Percentiles rank a stretch among this genome's conserved stretches.
phyloP scores from a whole-genome alignment of 148 eudicot species.

The Chenopodium berlandieri region DNA sequence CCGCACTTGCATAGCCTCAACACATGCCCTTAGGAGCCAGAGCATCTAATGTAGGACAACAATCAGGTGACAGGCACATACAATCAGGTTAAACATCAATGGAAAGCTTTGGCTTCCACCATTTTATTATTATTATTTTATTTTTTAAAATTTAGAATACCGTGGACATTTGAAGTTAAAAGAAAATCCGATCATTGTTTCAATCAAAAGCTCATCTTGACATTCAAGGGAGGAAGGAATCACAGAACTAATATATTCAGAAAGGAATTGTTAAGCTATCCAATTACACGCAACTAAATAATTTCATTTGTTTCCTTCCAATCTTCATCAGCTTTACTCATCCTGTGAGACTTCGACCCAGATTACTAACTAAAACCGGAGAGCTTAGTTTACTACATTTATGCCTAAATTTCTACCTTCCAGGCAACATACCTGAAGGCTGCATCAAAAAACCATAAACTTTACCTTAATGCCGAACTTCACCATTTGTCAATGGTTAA shows the following conservation, averaged over 20 bases:
- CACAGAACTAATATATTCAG: slow-evolving; percentile 3
- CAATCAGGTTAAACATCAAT: too few species aligned
- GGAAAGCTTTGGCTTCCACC: too few species aligned
- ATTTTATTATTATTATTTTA: too few species aligned
- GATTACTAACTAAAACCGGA: neutral
- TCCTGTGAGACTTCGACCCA: neutral
- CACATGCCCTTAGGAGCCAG: too few species aligned
- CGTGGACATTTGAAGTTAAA: too few species aligned
- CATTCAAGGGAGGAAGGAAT: neutral
- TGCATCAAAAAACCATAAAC: neutral
- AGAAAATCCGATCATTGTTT: neutral
- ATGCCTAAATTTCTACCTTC: neutral
- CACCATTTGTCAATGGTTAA: neutral
- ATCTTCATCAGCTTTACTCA: neutral
- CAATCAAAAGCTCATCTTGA: neutral
- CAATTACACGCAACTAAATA: neutral
- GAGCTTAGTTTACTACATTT: neutral
- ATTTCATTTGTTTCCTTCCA: neutral
- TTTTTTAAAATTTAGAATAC: too few species aligned
- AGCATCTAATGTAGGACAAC: too few species aligned
- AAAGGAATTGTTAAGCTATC: neutral
- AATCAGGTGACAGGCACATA: too few species aligned
- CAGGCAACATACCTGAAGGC: slow-evolving; percentile 5
- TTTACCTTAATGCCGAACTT: neutral
- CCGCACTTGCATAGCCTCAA: too few species aligned